Percentiles rank a stretch among this genome's conserved stretches.
Evolutionary conservation across 192 early-diverging fungal genomes (phyloP).

Genomic region (Neocallimastix lanati): DNA sequence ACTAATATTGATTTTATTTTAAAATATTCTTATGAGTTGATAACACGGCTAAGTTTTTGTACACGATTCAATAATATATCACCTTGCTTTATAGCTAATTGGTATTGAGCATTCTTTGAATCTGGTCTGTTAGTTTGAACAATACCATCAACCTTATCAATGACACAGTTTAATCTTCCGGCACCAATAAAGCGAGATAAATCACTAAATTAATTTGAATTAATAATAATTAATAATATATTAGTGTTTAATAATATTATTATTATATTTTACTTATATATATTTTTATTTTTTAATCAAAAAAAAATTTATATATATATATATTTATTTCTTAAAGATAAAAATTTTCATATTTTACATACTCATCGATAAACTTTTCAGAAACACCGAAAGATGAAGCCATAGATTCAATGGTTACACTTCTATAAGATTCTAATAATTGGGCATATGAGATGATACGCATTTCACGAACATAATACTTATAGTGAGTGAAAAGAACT

Average conservation of each 20-base stretch:
- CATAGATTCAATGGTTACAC: constrained; percentile 87
- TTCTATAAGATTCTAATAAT: constrained; percentile 83
- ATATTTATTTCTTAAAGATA: no score
- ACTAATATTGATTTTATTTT: background rate
- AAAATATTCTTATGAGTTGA: background rate
- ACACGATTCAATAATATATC: constrained; percentile 85
- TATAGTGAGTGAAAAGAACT: constrained; percentile 70
- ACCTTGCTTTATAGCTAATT: constrained; percentile 87
- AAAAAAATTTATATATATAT: no score
- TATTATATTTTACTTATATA: no score
- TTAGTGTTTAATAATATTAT: no score
- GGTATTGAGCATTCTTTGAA: constrained; percentile 97
- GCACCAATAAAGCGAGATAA: constrained; percentile 86
- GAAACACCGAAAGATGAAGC: constrained; percentile 90
- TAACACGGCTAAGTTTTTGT: constrained; percentile 52
- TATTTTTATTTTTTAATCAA: no score
- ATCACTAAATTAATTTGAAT: constrained; percentile 32
- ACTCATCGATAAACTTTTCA: constrained; percentile 84
- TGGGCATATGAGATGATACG: constrained; percentile 92
- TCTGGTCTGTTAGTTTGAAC: constrained; percentile 97
- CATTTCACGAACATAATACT: constrained; percentile 95
- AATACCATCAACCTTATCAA: constrained; percentile 96
- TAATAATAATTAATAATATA: background rate
- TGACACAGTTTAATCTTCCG: constrained; percentile 90
- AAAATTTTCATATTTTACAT: no score